Evolutionary conservation across 1,139 yeast genomes (phyloP).

Genomic region (Taphrina deformans): DNA sequence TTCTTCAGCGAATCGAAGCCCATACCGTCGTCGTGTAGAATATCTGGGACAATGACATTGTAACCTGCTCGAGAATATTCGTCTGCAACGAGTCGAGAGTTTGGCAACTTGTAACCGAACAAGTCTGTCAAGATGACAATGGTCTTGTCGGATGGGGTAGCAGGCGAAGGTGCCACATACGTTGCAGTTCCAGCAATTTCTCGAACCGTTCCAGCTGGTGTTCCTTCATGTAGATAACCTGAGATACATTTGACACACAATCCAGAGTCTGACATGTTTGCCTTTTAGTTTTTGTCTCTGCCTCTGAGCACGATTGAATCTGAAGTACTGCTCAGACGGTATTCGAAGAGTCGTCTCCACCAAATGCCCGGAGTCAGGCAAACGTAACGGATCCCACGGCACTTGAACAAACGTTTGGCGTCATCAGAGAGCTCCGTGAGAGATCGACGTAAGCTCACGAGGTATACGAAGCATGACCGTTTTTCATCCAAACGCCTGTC

Average conservation of each 20-base stretch:
- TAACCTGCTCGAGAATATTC: slow-evolving; percentile 36
- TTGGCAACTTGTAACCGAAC: slow-evolving; percentile 36
- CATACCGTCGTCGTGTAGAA: slow-evolving; percentile 30
- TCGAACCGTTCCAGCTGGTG: slow-evolving; percentile 32
- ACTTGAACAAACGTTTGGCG: not conserved
- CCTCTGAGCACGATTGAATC: no score
- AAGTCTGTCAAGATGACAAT: slow-evolving; percentile 35
- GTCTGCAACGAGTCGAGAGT: slow-evolving; percentile 37
- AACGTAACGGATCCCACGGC: not conserved
- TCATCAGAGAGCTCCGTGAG: not conserved
- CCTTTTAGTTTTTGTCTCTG: no score
- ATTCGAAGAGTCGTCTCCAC: no score
- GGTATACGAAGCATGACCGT: not conserved
- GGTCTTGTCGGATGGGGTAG: slow-evolving; percentile 9
- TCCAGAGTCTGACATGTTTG: not conserved
- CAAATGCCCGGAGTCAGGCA: no score
- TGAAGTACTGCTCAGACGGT: no score
- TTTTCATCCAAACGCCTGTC: slow-evolving; percentile 1
- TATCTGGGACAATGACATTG: slow-evolving; percentile 34
- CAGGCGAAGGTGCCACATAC: slow-evolving; percentile 33
- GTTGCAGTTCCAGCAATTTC: slow-evolving; percentile 25
- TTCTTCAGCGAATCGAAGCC: not conserved
- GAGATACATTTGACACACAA: slow-evolving; percentile 19
- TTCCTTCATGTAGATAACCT: slow-evolving; percentile 35
- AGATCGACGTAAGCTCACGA: not conserved